A percentile compares a stretch with the other conserved stretches of the same genome.
These are phyloP conservation scores for Geosmithia morbida DNA, from an alignment of 2,329 filamentous ascomycete genomes.

Conservation along the genomic window DNA sequence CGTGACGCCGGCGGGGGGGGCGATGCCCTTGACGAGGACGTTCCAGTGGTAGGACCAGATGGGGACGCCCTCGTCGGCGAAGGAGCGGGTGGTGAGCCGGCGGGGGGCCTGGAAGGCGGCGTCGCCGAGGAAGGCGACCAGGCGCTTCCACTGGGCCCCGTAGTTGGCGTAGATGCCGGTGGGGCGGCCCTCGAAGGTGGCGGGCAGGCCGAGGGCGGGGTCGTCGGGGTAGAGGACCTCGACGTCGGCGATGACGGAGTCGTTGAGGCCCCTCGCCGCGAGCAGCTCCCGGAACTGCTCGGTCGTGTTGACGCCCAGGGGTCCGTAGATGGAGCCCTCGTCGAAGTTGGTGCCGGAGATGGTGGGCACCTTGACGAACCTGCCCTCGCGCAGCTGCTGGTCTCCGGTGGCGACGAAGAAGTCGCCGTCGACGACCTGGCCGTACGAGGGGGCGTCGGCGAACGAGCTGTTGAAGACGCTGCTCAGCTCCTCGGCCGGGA, in stretches of 20 bases:
- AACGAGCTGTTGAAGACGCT: conserved; percentile 8
- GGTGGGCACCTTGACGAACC: conserved; percentile 47
- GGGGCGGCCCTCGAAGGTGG: conserved; percentile 17
- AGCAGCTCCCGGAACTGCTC: conserved; percentile 30
- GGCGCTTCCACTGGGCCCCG: conserved; percentile 34
- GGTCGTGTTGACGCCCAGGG: conserved; percentile 34
- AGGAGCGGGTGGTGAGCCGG: conserved; percentile 33
- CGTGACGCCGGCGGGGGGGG: conserved; percentile 6
- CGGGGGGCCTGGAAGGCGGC: conserved; percentile 36
- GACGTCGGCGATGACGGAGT: conserved; percentile 16
- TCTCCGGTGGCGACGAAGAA: conserved; percentile 23
- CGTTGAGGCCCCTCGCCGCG: conserved; percentile 7
- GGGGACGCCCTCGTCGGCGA: conserved; percentile 28
- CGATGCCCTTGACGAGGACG: conserved; percentile 9
- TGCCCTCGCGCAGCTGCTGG: conserved; percentile 35
- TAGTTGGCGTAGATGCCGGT: conserved; percentile 7
- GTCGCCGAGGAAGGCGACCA: conserved; percentile 37
- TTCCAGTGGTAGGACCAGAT: conserved; percentile 37
- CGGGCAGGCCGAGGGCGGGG: conserved; percentile 28
- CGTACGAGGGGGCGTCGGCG: conserved; percentile 7
- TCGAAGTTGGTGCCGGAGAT: conserved; percentile 48
- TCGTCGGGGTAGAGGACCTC: conserved; percentile 31
- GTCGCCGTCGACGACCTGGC: conserved; percentile 15
- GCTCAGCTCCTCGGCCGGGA: conserved; percentile 11
- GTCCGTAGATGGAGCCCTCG: conserved; percentile 40